Percentiles rank a stretch among this genome's conserved stretches.
These are phyloP conservation scores for Mucor lusitanicus DNA, from an alignment of 371 early-diverging fungal genomes.

Conservation along the genomic window DNA sequence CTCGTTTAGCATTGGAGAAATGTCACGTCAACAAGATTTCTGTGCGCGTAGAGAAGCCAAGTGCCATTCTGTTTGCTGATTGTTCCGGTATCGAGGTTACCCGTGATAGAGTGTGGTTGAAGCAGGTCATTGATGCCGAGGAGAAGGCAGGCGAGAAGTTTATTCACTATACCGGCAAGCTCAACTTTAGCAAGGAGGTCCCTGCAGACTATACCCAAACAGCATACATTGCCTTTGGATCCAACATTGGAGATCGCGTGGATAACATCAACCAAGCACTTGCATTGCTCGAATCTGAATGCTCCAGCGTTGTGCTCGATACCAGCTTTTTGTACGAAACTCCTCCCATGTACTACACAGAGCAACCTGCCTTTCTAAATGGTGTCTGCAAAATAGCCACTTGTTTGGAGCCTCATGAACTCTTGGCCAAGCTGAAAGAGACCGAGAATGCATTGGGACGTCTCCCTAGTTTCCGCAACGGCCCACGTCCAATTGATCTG, in stretches of 20 bases:
- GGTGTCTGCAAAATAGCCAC: slow-evolving; percentile 86
- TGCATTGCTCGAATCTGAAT: slow-evolving; percentile 52
- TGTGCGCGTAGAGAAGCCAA: slow-evolving; percentile 89
- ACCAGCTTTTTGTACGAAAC: slow-evolving; percentile 97
- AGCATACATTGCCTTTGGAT: slow-evolving; percentile 86
- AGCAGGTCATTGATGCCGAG: slow-evolving; percentile 35
- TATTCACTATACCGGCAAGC: slow-evolving; percentile 30
- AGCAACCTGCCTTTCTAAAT: slow-evolving; percentile 93
- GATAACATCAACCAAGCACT: slow-evolving; percentile 81
- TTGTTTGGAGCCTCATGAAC: slow-evolving; percentile 67
- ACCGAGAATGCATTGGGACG: slow-evolving; percentile 87
- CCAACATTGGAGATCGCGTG: slow-evolving; percentile 88
- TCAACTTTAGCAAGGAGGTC: slow-evolving; percentile 26
- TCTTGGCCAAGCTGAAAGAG: slow-evolving; percentile 81
- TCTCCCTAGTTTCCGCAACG: slow-evolving; percentile 71
- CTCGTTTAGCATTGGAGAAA: slow-evolving; percentile 71
- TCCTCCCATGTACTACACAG: slow-evolving; percentile 92
- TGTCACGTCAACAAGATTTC: slow-evolving; percentile 86
- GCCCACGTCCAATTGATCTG: slow-evolving; percentile 92
- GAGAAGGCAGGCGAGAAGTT: slow-evolving; percentile 27
- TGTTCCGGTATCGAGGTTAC: slow-evolving; percentile 92
- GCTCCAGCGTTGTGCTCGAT: slow-evolving; percentile 70
- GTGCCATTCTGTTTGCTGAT: slow-evolving; percentile 89
- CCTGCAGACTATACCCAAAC: slow-evolving; percentile 43
- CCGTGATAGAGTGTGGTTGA: slow-evolving; percentile 64